Evolutionary conservation across 2,329 filamentous ascomycete species (phyloP).

Genomic region (Verticillium alfalfae): DNA sequence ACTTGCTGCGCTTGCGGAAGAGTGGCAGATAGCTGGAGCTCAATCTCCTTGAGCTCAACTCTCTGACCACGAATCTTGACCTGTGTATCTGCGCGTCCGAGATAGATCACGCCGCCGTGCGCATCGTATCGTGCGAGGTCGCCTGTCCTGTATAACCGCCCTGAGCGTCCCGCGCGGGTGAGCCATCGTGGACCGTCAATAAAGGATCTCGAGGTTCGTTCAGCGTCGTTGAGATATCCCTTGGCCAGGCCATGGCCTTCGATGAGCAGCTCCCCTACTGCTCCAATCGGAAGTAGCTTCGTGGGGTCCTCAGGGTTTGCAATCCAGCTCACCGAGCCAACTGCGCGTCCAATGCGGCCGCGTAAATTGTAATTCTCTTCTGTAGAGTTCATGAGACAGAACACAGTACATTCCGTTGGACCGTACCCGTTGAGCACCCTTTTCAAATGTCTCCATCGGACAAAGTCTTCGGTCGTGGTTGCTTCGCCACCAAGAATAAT

Average conservation of each 20-base stretch:
- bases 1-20: too few relatives aligned
- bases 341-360: slow-evolving; percentile 17
- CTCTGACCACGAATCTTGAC: slow-evolving; percentile 48
- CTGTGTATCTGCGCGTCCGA: slow-evolving; percentile 46
- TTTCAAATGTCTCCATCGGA: too few relatives aligned
- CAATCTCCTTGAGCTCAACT: slow-evolving; percentile 29
- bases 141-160: too few relatives aligned
- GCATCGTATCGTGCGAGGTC: slow-evolving; percentile 37
- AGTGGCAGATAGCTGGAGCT: slow-evolving; percentile 3
- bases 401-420: slow-evolving; percentile 47
- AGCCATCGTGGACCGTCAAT: too few relatives aligned
- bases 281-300: slow-evolving; percentile 6
- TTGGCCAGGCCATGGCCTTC: slow-evolving; percentile 14
- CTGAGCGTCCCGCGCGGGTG: too few relatives aligned
- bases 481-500: too few relatives aligned
- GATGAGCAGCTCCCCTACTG: slow-evolving; percentile 13
- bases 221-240: neutral
- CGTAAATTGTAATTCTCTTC: slow-evolving; percentile 10
- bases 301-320: slow-evolving; percentile 5
- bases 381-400: slow-evolving; percentile 38
- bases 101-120: slow-evolving; percentile 33
- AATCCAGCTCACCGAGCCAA: slow-evolving; percentile 10
- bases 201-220: too few relatives aligned
- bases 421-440: slow-evolving; percentile 50
- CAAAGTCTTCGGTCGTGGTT: too few relatives aligned